Percentiles rank a stretch among this genome's conserved stretches.
These are phyloP conservation scores for Thelonectria olida DNA, from an alignment of 2,329 filamentous ascomycete species.

Conservation along the genomic window DNA sequence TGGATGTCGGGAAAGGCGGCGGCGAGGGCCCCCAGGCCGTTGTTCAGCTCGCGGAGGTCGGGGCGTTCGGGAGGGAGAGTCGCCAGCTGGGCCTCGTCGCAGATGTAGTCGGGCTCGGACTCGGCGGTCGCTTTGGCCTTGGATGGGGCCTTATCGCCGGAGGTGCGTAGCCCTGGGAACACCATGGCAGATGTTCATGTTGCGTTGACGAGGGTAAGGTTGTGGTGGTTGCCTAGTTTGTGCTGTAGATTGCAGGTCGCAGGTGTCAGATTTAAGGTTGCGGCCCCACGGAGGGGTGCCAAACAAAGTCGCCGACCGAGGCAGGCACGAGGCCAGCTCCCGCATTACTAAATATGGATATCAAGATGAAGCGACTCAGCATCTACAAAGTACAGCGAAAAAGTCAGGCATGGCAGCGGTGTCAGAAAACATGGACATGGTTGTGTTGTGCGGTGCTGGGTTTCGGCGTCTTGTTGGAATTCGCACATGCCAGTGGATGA, in stretches of 20 bases:
- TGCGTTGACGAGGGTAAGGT: conserved; percentile 8
- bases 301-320: background rate
- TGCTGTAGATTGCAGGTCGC: background rate
- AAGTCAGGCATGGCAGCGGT: background rate
- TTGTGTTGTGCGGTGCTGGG: background rate
- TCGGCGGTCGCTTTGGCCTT: conserved; percentile 43
- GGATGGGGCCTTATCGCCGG: conserved; percentile 50
- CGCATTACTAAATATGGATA: background rate
- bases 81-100: conserved; percentile 63
- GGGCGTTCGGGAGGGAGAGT: conserved; percentile 61
- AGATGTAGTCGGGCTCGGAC: conserved; percentile 58
- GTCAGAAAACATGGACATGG: too few species aligned
- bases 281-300: background rate
- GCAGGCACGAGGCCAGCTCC: background rate
- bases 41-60: conserved; percentile 76
- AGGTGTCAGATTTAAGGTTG: conserved; percentile 15
- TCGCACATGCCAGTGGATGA: too few species aligned
- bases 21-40: conserved; percentile 72
- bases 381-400: too few species aligned
- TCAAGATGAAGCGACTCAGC: background rate
- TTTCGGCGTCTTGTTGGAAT: background rate
- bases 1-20: conserved; percentile 84
- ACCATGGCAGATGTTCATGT: conserved; percentile 57
- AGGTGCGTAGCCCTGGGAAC: conserved; percentile 58
- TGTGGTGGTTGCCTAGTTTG: conserved; percentile 9